phyloP scores from a whole-genome alignment of 2,329 filamentous ascomycete species.

The Calonectria pauciramosa region DNA sequence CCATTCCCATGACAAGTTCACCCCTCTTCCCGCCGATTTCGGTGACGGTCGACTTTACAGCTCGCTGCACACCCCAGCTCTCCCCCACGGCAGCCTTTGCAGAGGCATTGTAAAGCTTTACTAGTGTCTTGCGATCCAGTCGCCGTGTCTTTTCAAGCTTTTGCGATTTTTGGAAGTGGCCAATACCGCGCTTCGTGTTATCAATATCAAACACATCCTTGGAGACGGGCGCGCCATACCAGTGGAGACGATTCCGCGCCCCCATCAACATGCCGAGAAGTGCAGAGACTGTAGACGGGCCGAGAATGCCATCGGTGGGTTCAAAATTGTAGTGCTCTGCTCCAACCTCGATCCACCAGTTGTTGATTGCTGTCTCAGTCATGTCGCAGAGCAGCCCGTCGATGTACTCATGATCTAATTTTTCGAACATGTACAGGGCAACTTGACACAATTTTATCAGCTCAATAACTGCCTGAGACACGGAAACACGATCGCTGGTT shows the following conservation, averaged over 20 bases:
- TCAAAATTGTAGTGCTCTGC: constrained; percentile 93
- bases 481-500: constrained; percentile 84
- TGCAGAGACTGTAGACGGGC: constrained; percentile 91
- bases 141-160: constrained; percentile 84
- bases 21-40: constrained; percentile 95
- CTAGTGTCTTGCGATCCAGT: constrained; percentile 86
- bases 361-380: constrained; percentile 88
- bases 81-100: constrained; percentile 92
- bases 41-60: constrained; percentile 94
- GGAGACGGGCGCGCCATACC: constrained; percentile 83
- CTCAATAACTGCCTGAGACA: constrained; percentile 85
- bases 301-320: constrained; percentile 91
- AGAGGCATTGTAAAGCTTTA: constrained; percentile 84
- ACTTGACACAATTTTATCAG: constrained; percentile 93
- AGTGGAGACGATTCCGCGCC: constrained; percentile 88
- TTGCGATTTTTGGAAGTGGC: constrained; percentile 89
- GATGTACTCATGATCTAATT: constrained; percentile 88
- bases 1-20: constrained; percentile 96
- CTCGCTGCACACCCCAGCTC: constrained; percentile 91
- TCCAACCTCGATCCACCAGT: constrained; percentile 97
- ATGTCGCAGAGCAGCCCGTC: constrained; percentile 94
- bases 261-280: constrained; percentile 91
- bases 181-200: constrained; percentile 85
- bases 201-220: constrained; percentile 95
- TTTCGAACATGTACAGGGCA: constrained; percentile 88